Conservation (phyloP, 1,284 basidiomycete genomes). For the Malassezia yamatoensis region DNA sequence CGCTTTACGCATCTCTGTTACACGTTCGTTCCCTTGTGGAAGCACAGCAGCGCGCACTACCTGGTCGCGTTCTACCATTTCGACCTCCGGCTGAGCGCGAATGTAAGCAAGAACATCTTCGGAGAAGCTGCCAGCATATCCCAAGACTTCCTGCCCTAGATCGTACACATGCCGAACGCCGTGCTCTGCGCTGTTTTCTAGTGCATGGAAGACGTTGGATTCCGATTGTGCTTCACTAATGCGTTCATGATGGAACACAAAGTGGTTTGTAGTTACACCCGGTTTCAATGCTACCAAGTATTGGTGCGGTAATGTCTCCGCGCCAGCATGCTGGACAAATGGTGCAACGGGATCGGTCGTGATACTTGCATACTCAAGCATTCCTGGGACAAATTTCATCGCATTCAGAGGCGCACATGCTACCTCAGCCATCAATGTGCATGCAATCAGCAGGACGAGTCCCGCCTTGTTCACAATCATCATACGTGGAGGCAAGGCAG, state of each 20-base stretch:
- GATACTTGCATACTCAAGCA: too few species aligned
- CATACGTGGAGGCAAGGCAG: too few species aligned
- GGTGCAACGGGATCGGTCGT: background rate
- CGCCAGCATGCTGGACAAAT: slow-evolving; percentile 1
- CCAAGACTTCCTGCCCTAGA: slow-evolving; percentile 52
- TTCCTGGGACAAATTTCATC: too few species aligned
- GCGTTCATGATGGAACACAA: slow-evolving; percentile 30
- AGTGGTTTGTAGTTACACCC: slow-evolving; percentile 28
- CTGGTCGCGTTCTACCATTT: slow-evolving; percentile 77
- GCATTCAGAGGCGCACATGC: background rate
- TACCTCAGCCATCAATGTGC: background rate
- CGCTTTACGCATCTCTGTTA: slow-evolving; percentile 27
- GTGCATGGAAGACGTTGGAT: background rate
- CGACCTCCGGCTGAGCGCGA: slow-evolving; percentile 77
- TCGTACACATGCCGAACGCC: slow-evolving; percentile 42
- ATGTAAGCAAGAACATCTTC: slow-evolving; percentile 65
- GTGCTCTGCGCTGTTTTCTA: background rate
- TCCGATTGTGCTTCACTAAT: background rate
- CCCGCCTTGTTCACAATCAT: too few species aligned
- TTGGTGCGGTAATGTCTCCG: slow-evolving; percentile 12
- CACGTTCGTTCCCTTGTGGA: slow-evolving; percentile 31
- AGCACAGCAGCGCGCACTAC: slow-evolving; percentile 37
- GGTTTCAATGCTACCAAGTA: slow-evolving; percentile 47
- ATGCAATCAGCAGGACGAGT: too few species aligned
- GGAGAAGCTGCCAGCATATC: slow-evolving; percentile 78